Conservation (phyloP, 1,284 basidiomycete species). For the Ganoderma lingzhi region DNA sequence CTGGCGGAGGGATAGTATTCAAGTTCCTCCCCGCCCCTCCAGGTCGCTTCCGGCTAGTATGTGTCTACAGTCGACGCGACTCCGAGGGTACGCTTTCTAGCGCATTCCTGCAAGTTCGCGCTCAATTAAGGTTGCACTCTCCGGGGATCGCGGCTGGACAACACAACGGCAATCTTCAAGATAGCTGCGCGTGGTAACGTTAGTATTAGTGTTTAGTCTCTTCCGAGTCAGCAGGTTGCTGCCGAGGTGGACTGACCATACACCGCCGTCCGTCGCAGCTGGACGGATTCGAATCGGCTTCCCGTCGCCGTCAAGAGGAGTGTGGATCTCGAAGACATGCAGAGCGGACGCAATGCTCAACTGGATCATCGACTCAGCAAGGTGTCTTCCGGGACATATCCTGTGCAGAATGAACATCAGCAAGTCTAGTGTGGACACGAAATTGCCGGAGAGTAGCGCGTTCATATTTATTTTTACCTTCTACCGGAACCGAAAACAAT, state of each 20-base stretch:
- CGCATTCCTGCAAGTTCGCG: too few relatives aligned
- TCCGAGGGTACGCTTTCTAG: too few relatives aligned
- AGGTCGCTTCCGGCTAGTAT: too few relatives aligned
- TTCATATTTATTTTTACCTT: not conserved
- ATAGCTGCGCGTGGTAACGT: not conserved
- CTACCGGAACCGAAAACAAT: not conserved
- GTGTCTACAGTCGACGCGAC: too few relatives aligned
- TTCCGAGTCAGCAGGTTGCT: too few relatives aligned
- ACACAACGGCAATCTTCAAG: too few relatives aligned
- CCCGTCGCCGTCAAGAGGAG: not conserved
- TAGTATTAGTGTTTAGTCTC: too few relatives aligned
- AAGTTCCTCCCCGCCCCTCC: too few relatives aligned
- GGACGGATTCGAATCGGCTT: not conserved
- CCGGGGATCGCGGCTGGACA: too few relatives aligned
- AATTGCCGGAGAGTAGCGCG: not conserved
- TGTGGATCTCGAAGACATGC: not conserved
- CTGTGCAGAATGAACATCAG: not conserved
- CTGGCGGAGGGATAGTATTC: too few relatives aligned
- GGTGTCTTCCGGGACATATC: constrained; percentile 1
- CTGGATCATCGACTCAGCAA: not conserved
- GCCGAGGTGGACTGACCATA: not conserved
- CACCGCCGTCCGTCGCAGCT: not conserved
- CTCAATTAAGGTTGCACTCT: not conserved
- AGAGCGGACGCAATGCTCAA: not conserved
- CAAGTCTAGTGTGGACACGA: too few relatives aligned